A percentile compares a stretch with the other conserved stretches of the same genome.
These are phyloP conservation scores for Annulohypoxylon nitens DNA, from an alignment of 495 filamentous ascomycete species.

Conservation along the genomic window DNA sequence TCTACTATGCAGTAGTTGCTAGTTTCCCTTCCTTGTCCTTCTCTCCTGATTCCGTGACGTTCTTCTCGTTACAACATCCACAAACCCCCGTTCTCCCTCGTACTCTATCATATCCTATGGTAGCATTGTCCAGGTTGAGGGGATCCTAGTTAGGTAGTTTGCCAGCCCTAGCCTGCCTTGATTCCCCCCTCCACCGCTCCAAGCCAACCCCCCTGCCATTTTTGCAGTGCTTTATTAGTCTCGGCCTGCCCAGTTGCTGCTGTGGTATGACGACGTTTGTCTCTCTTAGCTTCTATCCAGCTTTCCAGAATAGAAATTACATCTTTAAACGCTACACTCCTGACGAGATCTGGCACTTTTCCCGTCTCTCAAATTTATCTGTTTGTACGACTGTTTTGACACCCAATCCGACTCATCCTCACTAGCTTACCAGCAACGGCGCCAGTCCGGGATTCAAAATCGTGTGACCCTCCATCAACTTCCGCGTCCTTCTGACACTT, in stretches of 20 bases:
- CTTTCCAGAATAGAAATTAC: slow-evolving; percentile 34
- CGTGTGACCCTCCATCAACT: slow-evolving; percentile 54
- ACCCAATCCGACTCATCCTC: slow-evolving; percentile 39
- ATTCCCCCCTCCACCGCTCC: slow-evolving; percentile 45
- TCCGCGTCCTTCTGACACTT: slow-evolving; percentile 38
- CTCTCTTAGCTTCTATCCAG: slow-evolving; percentile 43
- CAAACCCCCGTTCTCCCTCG: slow-evolving; percentile 18
- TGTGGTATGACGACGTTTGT: slow-evolving; percentile 65
- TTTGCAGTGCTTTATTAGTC: slow-evolving; percentile 42
- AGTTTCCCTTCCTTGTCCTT: slow-evolving; percentile 8
- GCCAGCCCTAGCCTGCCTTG: slow-evolving; percentile 46
- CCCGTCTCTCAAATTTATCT: slow-evolving; percentile 31
- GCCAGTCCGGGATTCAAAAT: slow-evolving; percentile 50
- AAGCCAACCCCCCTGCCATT: slow-evolving; percentile 45
- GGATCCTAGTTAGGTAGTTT: slow-evolving; percentile 45
- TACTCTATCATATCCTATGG: slow-evolving; percentile 18
- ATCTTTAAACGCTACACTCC: slow-evolving; percentile 22
- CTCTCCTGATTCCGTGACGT: slow-evolving; percentile 41
- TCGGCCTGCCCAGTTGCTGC: slow-evolving; percentile 37
- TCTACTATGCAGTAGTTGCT: background rate
- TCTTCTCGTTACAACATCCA: slow-evolving; percentile 34
- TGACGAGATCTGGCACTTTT: slow-evolving; percentile 42
- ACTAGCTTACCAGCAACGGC: slow-evolving; percentile 33
- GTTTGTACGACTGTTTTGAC: slow-evolving; percentile 41
- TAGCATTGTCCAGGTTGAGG: slow-evolving; percentile 40